Evolutionary conservation across 2,329 filamentous ascomycete species (phyloP).

Genomic region (Neonectria sp.): DNA sequence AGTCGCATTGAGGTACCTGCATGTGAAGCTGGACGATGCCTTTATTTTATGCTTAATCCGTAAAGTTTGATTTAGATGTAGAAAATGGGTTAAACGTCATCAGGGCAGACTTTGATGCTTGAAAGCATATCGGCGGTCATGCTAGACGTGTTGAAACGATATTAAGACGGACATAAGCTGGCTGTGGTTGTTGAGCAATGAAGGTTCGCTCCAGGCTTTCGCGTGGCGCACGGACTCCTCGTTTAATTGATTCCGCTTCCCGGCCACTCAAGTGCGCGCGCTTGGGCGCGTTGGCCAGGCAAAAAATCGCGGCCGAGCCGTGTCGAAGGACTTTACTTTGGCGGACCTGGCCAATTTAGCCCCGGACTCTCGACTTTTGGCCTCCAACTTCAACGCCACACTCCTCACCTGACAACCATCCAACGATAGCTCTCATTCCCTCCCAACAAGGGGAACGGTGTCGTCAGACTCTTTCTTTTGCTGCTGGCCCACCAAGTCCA

Average conservation of each 20-base stretch:
- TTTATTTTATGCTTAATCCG: too few species aligned
- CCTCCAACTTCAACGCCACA: constrained; percentile 33
- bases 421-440: not conserved
- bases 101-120: too few species aligned
- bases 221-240: constrained; percentile 36
- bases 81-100: too few species aligned
- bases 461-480: constrained; percentile 3
- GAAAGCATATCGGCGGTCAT: too few species aligned
- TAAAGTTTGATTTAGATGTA: too few species aligned
- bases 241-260: constrained; percentile 47
- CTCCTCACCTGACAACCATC: constrained; percentile 13
- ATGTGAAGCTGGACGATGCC: too few species aligned
- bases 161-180: too few species aligned
- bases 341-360: constrained; percentile 28
- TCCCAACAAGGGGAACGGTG: not conserved
- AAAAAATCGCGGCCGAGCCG: constrained; percentile 41
- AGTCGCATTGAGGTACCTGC: too few species aligned
- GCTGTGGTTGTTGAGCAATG: too few species aligned
- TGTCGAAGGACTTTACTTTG: constrained; percentile 31
- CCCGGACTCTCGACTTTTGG: constrained; percentile 23
- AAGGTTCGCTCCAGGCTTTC: not conserved
- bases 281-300: constrained; percentile 43
- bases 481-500: constrained; percentile 18
- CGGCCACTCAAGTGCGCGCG: constrained; percentile 36
- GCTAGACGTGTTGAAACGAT: too few species aligned